A percentile compares a stretch with the other conserved stretches of the same genome.
Conservation (phyloP, 1,284 basidiomycete genomes). For the Inonotus obliquus region DNA sequence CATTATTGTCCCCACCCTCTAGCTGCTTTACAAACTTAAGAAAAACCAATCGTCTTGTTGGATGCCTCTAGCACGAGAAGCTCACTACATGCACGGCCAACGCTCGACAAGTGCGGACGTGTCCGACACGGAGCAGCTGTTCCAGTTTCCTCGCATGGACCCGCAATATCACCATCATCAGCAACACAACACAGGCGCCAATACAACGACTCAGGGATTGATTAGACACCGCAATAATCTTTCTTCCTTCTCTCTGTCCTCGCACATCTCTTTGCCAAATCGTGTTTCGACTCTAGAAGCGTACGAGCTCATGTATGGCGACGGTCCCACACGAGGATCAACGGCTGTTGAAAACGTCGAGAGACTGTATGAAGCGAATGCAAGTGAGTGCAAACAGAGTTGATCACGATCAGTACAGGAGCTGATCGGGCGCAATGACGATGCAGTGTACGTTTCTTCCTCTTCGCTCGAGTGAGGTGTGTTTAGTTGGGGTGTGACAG, state of each 20-base stretch:
- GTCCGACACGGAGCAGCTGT: constrained; percentile 1
- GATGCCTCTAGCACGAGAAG: constrained; percentile 1
- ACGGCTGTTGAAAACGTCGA: constrained; percentile 46
- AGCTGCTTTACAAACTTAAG: background rate
- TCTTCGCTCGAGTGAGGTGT: background rate
- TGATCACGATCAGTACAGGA: background rate
- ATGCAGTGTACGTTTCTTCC: constrained; percentile 13
- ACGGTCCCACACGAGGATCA: constrained; percentile 27
- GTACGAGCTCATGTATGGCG: constrained; percentile 62
- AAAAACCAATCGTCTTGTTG: background rate
- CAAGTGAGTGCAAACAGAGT: constrained; percentile 41
- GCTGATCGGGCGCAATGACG: constrained; percentile 3
- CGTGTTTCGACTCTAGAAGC: constrained; percentile 55
- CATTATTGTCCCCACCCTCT: background rate
- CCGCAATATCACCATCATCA: background rate
- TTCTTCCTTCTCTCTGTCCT: constrained; percentile 15
- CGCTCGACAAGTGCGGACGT: background rate
- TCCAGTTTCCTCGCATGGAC: constrained; percentile 13
- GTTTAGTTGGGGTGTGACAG: constrained; percentile 28
- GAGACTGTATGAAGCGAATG: constrained; percentile 63
- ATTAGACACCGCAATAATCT: constrained; percentile 8
- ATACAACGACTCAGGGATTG: constrained; percentile 3
- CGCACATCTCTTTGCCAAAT: constrained; percentile 11
- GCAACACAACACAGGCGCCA: background rate
- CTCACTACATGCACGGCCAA: background rate